Base-by-base conservation (phyloP, 139 green algal genomes). In the Microglena sp. region DNA sequence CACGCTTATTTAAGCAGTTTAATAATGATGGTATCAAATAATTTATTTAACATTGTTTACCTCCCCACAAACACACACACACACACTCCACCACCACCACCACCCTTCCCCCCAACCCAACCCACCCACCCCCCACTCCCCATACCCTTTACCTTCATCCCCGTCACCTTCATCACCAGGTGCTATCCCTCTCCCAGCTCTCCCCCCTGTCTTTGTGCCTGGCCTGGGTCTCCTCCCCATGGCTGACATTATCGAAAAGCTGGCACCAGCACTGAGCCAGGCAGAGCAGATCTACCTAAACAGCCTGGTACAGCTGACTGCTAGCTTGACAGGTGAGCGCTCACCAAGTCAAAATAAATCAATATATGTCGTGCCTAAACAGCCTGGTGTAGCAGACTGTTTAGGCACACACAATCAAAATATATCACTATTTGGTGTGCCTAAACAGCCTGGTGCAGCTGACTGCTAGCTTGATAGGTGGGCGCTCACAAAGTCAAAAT, bases 221-320 rank as follows among this genome's bases (percentile, higher is more conserved):
- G 83, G 86, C 5, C 56, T 66, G 27, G 70, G 62, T 1, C 22
- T 74, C 40, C 46, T 84, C 64, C 33, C 61, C 5, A 24, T 76
- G 28, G 28, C 60, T 22, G 55, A 81, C 54, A 61, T 77, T 11
- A 55, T 92, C 5, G 76, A 85, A 11, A 53, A 68, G 54, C 65
- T 90, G 65, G 74, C 75, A 5, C 86, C 86, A 1, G 57, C 73
- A 6, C 78, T 92, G 53, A 71, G 28, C 44, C 54, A 57, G 24
- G 26, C 66, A 34, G 83, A 92, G 68, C 71, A 74, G 57, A 70
- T 92, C 5, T 87, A 87, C 71, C 73, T 88, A 28, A 71, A 85
- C 60, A 76, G 69, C 28, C 67, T 89, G 18, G 33, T 80, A 5
- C 57, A 72, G 36, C 60, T 69, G 22, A 45, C 57, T 22, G 64